Evolutionary conservation across 2,329 filamentous ascomycete genomes (phyloP), one percentile per base, ranked within the genome.

Genomic region (Alternaria sp.): DNA sequence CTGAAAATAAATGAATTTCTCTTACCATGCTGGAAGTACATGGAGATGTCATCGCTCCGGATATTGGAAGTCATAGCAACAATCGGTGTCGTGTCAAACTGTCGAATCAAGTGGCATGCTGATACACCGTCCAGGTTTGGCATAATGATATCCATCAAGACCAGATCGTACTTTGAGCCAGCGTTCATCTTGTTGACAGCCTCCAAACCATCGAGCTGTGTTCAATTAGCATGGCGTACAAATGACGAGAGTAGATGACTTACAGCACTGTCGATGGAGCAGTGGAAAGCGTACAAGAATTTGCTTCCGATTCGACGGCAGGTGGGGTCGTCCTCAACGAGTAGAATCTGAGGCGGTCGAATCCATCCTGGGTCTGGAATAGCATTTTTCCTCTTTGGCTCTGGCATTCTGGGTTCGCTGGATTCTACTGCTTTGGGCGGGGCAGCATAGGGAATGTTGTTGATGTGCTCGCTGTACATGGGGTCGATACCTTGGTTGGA

Each of bases 11-110:
- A n/a, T 9, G 5, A 36, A 17, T 10, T 7, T 21, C 7, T 74
- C 90, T 84, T 86, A 96, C 94, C 96, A 82, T 97, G 94, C 74
- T 95, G 90, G 83, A 97, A 98, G 78, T 99, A 99, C 83, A 96
- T 94, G 57, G 95, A 92, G 65, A 98, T 96, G 77, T 99, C 96
- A 74, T 97, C 95, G 64, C 93, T 94, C 68, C 96, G 89, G 68
- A 99, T 98, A 77, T 98, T 99, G 4, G 95, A 97, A 4, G 96
- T 99, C 96, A 99, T 98, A 50, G 96, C 96, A 62, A 99, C 93
- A 73, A 99, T 96, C 0, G 96, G 96, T 19, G 92, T 90, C 6
- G 90, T 88, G 40, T 93, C 90, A 66, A 95, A 93, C 75, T 97
- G 92, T 57, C 95, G 89, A 69, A 99, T 97, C 66, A 97, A 89